Percentiles rank a stretch among this genome's conserved stretches.
Evolutionary conservation across 768 basidiomycete species (phyloP).

Genomic region (Termitomyces titanicus): DNA sequence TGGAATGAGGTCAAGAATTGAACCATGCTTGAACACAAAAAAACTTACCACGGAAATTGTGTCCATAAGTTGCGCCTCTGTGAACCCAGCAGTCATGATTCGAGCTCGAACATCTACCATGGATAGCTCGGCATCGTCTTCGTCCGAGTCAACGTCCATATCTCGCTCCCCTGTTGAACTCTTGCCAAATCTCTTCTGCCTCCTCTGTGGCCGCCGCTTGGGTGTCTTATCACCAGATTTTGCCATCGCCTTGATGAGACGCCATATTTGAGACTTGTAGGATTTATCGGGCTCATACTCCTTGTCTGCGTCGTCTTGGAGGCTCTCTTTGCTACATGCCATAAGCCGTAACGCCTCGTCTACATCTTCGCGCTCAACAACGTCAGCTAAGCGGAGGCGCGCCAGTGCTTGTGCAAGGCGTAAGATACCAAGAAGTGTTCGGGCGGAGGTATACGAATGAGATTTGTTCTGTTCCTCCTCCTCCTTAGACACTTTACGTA

Average conservation of each 20-base stretch:
- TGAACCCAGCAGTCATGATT: slow-evolving; percentile 84
- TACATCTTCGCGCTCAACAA: slow-evolving; percentile 82
- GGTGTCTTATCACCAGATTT: slow-evolving; percentile 26
- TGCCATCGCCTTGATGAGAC: slow-evolving; percentile 88
- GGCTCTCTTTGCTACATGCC: slow-evolving; percentile 92
- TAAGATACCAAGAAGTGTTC: slow-evolving; percentile 91
- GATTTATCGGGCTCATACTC: slow-evolving; percentile 75
- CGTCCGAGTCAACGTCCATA: slow-evolving; percentile 67
- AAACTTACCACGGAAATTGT: slow-evolving; percentile 71
- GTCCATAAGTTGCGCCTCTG: slow-evolving; percentile 86
- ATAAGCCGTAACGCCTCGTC: slow-evolving; percentile 96
- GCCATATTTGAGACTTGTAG: slow-evolving; percentile 78
- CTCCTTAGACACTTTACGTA: slow-evolving; percentile 90
- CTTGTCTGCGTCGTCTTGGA: slow-evolving; percentile 75
- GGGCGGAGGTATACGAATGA: slow-evolving; percentile 93
- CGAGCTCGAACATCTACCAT: slow-evolving; percentile 88
- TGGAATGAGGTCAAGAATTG: slow-evolving; percentile 11
- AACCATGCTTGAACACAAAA: background rate
- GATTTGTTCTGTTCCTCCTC: slow-evolving; percentile 85
- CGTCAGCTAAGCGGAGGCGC: slow-evolving; percentile 79
- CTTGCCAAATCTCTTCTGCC: slow-evolving; percentile 55
- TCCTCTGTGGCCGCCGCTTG: slow-evolving; percentile 32
- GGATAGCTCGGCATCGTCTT: slow-evolving; percentile 67
- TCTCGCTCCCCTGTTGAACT: slow-evolving; percentile 71
- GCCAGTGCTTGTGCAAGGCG: slow-evolving; percentile 95